These are phyloP conservation scores for Geranomyces variabilis DNA, from an alignment of 192 early-diverging fungal genomes.

Conservation along the genomic window DNA sequence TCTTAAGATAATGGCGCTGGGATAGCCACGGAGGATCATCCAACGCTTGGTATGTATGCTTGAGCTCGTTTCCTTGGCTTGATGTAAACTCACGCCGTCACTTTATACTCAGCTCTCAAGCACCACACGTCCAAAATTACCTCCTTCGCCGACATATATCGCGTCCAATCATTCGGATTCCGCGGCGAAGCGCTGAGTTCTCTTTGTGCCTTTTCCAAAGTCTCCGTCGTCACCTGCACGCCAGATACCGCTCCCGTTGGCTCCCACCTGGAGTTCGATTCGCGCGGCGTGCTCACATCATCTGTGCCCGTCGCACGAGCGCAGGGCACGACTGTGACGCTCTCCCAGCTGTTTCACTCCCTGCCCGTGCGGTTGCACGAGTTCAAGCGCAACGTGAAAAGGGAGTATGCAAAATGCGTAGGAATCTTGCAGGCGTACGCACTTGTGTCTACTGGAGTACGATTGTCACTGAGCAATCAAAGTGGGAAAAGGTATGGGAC, in stretches of 20 bases:
- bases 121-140: slow-evolving; percentile 87
- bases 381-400: slow-evolving; percentile 79
- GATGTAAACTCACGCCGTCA: background rate
- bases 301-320: slow-evolving; percentile 57
- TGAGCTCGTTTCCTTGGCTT: background rate
- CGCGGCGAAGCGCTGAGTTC: slow-evolving; percentile 92
- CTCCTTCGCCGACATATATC: slow-evolving; percentile 76
- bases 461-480: slow-evolving; percentile 69
- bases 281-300: slow-evolving; percentile 58
- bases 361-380: slow-evolving; percentile 88
- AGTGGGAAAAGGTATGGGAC: slow-evolving; percentile 51
- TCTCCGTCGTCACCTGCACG: slow-evolving; percentile 71
- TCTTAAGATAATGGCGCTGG: slow-evolving; percentile 84
- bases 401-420: slow-evolving; percentile 79
- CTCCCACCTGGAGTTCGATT: slow-evolving; percentile 69
- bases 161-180: slow-evolving; percentile 87
- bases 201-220: slow-evolving; percentile 72
- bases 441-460: slow-evolving; percentile 68
- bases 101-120: slow-evolving; percentile 68
- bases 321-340: slow-evolving; percentile 73
- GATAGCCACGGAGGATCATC: slow-evolving; percentile 65
- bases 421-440: slow-evolving; percentile 84
- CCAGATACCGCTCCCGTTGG: slow-evolving; percentile 60
- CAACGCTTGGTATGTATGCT: slow-evolving; percentile 58
- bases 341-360: slow-evolving; percentile 76